Conservation (phyloP, 2,329 filamentous ascomycete genomes). For the Bipolaris gigantea region DNA sequence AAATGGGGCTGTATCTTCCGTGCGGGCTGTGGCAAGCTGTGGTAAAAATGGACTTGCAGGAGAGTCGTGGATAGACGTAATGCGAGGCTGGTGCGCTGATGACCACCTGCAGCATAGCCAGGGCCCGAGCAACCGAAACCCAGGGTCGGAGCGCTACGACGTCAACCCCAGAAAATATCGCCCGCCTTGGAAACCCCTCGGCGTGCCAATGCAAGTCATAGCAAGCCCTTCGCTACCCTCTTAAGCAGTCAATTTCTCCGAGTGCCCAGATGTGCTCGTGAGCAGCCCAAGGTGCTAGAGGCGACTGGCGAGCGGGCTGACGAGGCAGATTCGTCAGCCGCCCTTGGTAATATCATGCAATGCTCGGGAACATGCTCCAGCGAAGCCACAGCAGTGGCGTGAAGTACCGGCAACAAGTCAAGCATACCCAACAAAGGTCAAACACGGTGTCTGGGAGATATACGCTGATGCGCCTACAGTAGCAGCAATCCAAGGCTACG, state of each 20-base stretch:
- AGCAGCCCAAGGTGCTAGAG: not conserved
- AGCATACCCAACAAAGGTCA: not conserved
- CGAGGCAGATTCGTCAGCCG: slow-evolving; percentile 9
- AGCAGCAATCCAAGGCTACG: not conserved
- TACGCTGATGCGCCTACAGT: not conserved
- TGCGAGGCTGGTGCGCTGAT: slow-evolving; percentile 15
- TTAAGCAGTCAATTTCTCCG: not conserved
- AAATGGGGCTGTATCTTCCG: slow-evolving; percentile 1
- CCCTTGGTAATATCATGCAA: slow-evolving; percentile 7
- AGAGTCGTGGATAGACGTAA: slow-evolving; percentile 14
- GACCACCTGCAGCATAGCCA: slow-evolving; percentile 6
- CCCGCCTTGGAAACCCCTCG: not conserved
- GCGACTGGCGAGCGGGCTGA: slow-evolving; percentile 4
- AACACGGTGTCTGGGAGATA: not conserved
- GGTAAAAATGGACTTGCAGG: slow-evolving; percentile 11
- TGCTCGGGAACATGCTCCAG: slow-evolving; percentile 1
- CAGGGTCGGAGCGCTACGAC: slow-evolving; percentile 15
- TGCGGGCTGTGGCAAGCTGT: slow-evolving; percentile 13
- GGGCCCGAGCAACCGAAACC: slow-evolving; percentile 13
- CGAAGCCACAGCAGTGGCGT: not conserved
- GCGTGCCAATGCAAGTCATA: not conserved
- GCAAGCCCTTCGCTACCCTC: not conserved
- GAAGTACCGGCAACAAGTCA: not conserved
- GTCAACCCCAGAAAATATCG: slow-evolving; percentile 4
- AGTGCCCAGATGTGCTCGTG: not conserved